These are phyloP conservation scores for Trichoderma guizhouense DNA, from an alignment of 2,329 filamentous ascomycete species.

Conservation along the genomic window DNA sequence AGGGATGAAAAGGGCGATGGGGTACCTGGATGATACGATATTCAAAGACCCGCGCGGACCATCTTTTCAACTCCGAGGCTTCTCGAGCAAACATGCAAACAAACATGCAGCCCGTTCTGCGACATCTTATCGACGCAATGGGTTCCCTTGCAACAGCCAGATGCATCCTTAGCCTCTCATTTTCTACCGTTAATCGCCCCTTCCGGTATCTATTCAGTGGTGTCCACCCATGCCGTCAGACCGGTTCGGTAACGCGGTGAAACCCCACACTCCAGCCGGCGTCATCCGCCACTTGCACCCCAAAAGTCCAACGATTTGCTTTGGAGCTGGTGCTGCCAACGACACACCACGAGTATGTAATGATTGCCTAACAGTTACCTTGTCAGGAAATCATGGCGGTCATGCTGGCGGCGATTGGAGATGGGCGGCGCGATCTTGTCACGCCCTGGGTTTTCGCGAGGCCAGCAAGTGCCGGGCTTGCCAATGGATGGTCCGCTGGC, in stretches of 20 bases:
- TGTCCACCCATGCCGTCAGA: constrained; percentile 11
- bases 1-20: too few relatives aligned
- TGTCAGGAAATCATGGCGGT: background rate
- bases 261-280: background rate
- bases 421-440: background rate
- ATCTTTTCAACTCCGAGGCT: background rate
- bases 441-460: background rate
- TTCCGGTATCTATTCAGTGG: constrained; percentile 13
- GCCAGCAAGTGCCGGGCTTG: background rate
- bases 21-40: background rate
- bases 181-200: constrained; percentile 9
- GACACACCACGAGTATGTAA: constrained; percentile 14
- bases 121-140: background rate
- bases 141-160: background rate
- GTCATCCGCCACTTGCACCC: constrained; percentile 1
- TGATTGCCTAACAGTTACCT: constrained; percentile 19
- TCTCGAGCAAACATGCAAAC: background rate
- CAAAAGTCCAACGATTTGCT: background rate
- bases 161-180: background rate
- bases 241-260: constrained; percentile 12
- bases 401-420: background rate
- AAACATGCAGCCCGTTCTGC: background rate
- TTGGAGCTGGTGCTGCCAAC: background rate
- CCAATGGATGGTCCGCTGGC: background rate
- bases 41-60: background rate